Conservation (phyloP, 345 rosid genomes). For the Theobroma cacao region DNA sequence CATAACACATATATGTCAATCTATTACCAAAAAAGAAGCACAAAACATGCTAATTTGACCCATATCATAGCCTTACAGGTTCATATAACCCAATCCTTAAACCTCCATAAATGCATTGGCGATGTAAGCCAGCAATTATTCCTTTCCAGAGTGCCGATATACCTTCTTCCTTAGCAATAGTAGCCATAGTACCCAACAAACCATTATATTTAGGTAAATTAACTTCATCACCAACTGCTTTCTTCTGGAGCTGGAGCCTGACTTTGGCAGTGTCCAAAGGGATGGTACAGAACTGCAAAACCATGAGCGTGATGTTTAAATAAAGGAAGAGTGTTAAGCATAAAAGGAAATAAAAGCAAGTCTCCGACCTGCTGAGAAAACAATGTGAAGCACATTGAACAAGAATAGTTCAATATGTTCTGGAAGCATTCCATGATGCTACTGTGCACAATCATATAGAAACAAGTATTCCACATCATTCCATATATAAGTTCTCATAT, state of each 20-base stretch:
- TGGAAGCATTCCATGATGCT: not conserved
- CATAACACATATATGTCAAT: conserved; percentile 12
- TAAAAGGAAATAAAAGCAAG: not conserved
- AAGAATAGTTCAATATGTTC: not conserved
- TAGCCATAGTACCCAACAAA: conserved; percentile 64
- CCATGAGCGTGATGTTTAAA: not conserved
- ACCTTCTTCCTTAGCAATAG: conserved; percentile 92
- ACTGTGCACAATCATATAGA: not conserved
- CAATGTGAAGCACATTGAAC: not conserved
- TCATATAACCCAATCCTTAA: conserved; percentile 86
- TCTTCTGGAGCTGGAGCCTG: conserved; percentile 93
- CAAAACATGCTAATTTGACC: not conserved
- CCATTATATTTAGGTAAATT: conserved; percentile 70
- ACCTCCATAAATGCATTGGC: conserved; percentile 91
- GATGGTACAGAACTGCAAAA: conserved; percentile 73
- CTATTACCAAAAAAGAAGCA: not conserved
- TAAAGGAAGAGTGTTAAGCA: not conserved
- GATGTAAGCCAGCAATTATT: conserved; percentile 82
- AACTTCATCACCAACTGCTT: conserved; percentile 53
- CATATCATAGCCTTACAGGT: conserved; percentile 59
- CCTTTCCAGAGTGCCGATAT: conserved; percentile 89
- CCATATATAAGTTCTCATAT: not conserved
- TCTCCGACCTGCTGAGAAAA: not conserved
- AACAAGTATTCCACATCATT: not conserved
- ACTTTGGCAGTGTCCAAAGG: conserved; percentile 96